A percentile compares a stretch with the other conserved stretches of the same genome.
phyloP scores from a whole-genome alignment of 1,284 basidiomycete species.

The Xerocomus nothofagi region DNA sequence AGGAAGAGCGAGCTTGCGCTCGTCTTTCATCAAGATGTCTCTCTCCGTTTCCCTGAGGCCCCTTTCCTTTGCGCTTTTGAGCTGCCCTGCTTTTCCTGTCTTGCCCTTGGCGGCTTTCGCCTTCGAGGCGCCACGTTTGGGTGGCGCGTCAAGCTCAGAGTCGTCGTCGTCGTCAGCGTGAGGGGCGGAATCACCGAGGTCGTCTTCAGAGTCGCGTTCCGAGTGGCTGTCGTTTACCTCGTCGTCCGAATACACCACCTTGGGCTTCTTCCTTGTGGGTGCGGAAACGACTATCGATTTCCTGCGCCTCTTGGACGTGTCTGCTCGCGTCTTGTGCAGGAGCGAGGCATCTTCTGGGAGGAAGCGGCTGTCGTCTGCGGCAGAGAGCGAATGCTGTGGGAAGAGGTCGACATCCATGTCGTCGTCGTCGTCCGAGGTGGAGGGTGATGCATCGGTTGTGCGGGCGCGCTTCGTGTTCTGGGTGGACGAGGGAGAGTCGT shows the following conservation, averaged over 20 bases:
- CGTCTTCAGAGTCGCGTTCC: slow-evolving; percentile 25
- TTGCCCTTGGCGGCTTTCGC: slow-evolving; percentile 28
- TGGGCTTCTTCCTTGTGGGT: slow-evolving; percentile 19
- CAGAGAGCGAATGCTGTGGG: slow-evolving; percentile 3
- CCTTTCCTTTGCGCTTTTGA: slow-evolving; percentile 24
- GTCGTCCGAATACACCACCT: slow-evolving; percentile 29
- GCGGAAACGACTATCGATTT: background rate
- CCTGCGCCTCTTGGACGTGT: slow-evolving; percentile 15
- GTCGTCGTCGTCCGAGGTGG: slow-evolving; percentile 3
- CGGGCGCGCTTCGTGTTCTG: slow-evolving; percentile 31
- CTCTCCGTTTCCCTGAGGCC: slow-evolving; percentile 34
- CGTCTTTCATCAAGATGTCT: slow-evolving; percentile 41
- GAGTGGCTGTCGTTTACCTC: slow-evolving; percentile 28
- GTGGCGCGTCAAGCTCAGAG: slow-evolving; percentile 32
- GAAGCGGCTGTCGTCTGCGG: slow-evolving; percentile 24
- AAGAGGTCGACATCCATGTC: slow-evolving; percentile 26
- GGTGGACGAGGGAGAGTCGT: slow-evolving; percentile 1
- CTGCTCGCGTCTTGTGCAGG: slow-evolving; percentile 2
- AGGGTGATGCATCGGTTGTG: slow-evolving; percentile 17
- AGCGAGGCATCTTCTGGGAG: slow-evolving; percentile 13
- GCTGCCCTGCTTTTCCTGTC: slow-evolving; percentile 15
- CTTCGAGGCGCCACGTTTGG: slow-evolving; percentile 30
- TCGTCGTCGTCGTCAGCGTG: slow-evolving; percentile 37
- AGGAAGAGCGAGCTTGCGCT: slow-evolving; percentile 35
- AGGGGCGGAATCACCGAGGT: slow-evolving; percentile 16